These are phyloP conservation scores for Staphylotrichum longicolle DNA, from an alignment of 495 filamentous ascomycete genomes.

Conservation along the genomic window DNA sequence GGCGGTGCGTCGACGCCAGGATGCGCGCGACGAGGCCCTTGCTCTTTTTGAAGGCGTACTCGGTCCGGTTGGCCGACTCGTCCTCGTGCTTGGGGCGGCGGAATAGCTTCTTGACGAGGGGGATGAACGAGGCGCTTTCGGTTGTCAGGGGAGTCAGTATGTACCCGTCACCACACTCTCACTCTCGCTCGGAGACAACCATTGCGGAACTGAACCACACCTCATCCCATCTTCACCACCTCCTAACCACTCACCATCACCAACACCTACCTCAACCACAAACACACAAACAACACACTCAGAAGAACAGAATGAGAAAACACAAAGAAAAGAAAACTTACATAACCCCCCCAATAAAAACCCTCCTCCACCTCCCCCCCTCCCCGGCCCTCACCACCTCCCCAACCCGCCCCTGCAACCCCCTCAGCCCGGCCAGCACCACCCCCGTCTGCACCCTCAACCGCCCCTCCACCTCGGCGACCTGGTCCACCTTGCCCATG, in stretches of 20 bases:
- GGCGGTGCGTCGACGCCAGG: slow-evolving; percentile 36
- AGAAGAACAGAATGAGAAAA: neutral
- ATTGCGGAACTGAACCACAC: too few species aligned
- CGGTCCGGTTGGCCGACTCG: slow-evolving; percentile 40
- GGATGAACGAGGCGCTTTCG: neutral
- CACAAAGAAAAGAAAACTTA: slow-evolving; percentile 28
- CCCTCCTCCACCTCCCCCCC: slow-evolving; percentile 43
- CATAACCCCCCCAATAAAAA: slow-evolving; percentile 42
- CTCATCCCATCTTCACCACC: too few species aligned
- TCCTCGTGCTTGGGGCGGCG: slow-evolving; percentile 32
- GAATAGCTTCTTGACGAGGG: slow-evolving; percentile 32
- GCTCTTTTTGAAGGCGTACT: slow-evolving; percentile 47
- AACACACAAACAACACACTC: too few species aligned
- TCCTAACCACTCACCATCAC: too few species aligned
- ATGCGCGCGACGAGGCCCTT: slow-evolving; percentile 44
- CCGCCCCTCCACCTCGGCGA: slow-evolving; percentile 29
- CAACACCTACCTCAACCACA: too few species aligned
- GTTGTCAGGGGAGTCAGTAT: neutral
- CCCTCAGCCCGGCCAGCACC: slow-evolving; percentile 36
- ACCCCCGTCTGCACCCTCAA: slow-evolving; percentile 37
- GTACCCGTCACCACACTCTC: too few species aligned
- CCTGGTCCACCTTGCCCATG: neutral
- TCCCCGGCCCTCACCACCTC: slow-evolving; percentile 35
- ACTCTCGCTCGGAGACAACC: too few species aligned
- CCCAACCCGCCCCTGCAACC: slow-evolving; percentile 32